phyloP scores from a whole-genome alignment of 1,284 basidiomycete genomes.

The Microbotryum silenes-acaulis region DNA sequence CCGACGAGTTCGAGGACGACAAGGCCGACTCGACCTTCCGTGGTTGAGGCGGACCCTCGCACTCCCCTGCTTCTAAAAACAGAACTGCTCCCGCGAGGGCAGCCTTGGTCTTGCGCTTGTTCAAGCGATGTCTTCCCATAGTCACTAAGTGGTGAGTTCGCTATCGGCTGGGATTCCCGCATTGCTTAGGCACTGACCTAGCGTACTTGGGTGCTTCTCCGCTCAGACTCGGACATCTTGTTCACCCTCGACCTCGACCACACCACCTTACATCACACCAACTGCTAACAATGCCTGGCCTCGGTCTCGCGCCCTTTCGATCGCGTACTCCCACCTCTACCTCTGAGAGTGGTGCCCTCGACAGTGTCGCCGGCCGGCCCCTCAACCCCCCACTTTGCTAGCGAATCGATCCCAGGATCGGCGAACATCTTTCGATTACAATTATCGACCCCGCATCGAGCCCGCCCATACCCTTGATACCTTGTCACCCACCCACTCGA shows the following conservation, averaged over 20 bases:
- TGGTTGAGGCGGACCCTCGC: not conserved
- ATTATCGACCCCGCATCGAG: not conserved
- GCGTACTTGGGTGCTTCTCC: not conserved
- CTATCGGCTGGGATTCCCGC: too few relatives aligned
- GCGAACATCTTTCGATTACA: too few relatives aligned
- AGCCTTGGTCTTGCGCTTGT: too few relatives aligned
- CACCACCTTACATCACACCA: not conserved
- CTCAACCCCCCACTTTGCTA: not conserved
- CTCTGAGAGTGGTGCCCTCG: not conserved
- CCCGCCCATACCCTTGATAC: not conserved
- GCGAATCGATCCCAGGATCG: too few relatives aligned
- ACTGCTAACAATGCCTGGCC: not conserved
- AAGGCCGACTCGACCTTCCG: not conserved
- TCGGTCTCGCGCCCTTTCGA: not conserved
- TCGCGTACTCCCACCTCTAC: not conserved
- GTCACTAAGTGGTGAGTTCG: not conserved
- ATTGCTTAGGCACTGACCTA: too few relatives aligned
- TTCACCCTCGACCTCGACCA: not conserved
- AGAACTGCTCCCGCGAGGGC: not conserved
- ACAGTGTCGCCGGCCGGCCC: conserved; percentile 5
- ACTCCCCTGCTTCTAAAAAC: not conserved
- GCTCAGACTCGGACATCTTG: not conserved
- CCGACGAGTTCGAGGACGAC: not conserved
- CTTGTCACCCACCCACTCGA: not conserved
- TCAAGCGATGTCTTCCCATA: too few relatives aligned